Evolutionary conservation across 148 eudicot genomes (phyloP).

Genomic region (Rhododendron ovatum): DNA sequence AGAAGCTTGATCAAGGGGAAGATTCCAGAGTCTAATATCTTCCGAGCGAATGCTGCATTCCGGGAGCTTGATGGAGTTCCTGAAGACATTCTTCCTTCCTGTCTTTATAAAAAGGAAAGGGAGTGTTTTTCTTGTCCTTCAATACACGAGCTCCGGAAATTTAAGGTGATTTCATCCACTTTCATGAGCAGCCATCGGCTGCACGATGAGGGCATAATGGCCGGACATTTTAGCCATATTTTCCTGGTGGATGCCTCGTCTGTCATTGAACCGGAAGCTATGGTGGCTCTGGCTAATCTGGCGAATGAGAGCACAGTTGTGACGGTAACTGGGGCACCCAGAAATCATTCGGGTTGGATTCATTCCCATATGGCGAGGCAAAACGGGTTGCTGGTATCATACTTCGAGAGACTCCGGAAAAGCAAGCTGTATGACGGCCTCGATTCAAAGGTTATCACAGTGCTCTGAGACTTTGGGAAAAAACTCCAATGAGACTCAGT

Average conservation of each 20-base stretch:
- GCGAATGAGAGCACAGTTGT: constrained; percentile 17
- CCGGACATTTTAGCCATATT: constrained; percentile 29
- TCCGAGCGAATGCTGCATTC: constrained; percentile 31
- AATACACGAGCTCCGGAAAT: constrained; percentile 13
- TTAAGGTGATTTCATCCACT: constrained; percentile 22
- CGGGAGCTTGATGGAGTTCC: constrained; percentile 27
- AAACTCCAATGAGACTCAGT: neutral
- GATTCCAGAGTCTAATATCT: constrained; percentile 15
- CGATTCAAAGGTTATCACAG: constrained; percentile 1
- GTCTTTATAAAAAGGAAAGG: constrained; percentile 10
- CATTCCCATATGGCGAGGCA: constrained; percentile 15
- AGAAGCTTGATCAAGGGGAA: constrained; percentile 3
- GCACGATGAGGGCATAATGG: constrained; percentile 13
- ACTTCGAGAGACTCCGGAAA: constrained; percentile 22
- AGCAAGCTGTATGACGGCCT: constrained; percentile 1
- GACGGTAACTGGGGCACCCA: constrained; percentile 13
- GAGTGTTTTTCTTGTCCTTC: constrained; percentile 22
- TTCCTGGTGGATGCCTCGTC: constrained; percentile 25
- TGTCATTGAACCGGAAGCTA: constrained; percentile 16
- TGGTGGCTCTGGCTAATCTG: constrained; percentile 24
- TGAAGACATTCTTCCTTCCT: constrained; percentile 14
- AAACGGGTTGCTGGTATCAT: constrained; percentile 16
- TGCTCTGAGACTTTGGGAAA: neutral
- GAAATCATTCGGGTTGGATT: constrained; percentile 19
- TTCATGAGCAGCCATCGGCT: constrained; percentile 25